Base-by-base conservation (phyloP, 768 basidiomycete species). In the Amanita thiersii region DNA sequence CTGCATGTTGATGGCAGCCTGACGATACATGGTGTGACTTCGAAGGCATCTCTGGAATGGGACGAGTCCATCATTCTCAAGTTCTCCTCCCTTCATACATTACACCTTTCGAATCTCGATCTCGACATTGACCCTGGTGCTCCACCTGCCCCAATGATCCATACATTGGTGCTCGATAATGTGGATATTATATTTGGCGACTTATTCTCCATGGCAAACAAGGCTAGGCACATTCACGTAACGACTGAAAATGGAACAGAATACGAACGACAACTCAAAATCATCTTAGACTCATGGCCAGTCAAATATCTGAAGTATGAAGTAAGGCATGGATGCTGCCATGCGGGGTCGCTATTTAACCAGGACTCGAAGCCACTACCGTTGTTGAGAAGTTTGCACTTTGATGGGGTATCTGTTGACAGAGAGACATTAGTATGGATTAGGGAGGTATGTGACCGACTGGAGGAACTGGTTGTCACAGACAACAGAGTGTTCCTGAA, bases 1-100 rank as follows among this genome's bases (percentile, higher is more conserved):
- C 52, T 77, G 12, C 66, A 66, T 36, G 60, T 77, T 46, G 70
- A 77, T 51, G 77, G 75, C 6, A 60, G 56, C 35, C 44, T 61
- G 37, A 40, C 65, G 9, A 42, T 47, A n/a, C 40, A 52, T 30
- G 52, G 53, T 17, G 40, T 61, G 25, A 47, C 47, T 37, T 38
- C 47, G 12, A 53, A 47, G 18, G 59, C 70, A 1, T 72, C 72
- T 12, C 52, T 79, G 48, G 68, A 70, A 47, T 77, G 75, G 75
- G 72, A 76, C 49, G 72, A 76, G 39, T 56, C 56, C 26, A 53
- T 75, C n/a, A 59, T 64, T 2, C 65, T 62, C 55, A 63, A 59
- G 33, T 75, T 77, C 47, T 56, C 64, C 6, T 62, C 54, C 42
- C 62, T 77, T 21, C 57, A 53, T 47, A 62, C 51, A 30, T 61